These are phyloP conservation scores for Tagetes patula DNA, from an alignment of 129 eudicot genomes.

Conservation along the genomic window DNA sequence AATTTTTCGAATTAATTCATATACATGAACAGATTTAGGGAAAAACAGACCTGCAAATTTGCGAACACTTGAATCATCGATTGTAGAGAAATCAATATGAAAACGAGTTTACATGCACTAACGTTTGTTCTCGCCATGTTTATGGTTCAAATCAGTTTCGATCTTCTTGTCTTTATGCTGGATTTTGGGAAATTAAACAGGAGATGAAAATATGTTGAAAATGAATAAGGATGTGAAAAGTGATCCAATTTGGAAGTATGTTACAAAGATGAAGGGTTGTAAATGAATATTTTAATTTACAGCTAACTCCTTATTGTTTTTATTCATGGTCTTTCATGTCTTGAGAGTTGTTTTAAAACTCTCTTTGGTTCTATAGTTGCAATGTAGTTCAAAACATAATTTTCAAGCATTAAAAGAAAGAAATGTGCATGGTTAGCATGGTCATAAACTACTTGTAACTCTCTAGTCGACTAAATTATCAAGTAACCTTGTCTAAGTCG, in stretches of 20 bases:
- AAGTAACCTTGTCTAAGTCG: too few species aligned
- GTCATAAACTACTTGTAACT: too few species aligned
- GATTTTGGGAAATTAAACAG: slow-evolving; percentile 30
- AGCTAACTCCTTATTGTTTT: not conserved
- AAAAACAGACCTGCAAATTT: slow-evolving; percentile 29
- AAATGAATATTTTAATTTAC: slow-evolving; percentile 1
- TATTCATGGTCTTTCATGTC: not conserved
- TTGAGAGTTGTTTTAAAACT: not conserved
- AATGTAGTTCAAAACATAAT: too few species aligned
- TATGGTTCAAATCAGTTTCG: slow-evolving; percentile 15
- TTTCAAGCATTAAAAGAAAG: too few species aligned
- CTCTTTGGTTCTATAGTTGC: not conserved
- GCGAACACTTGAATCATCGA: slow-evolving; percentile 23
- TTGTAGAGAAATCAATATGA: slow-evolving; percentile 29
- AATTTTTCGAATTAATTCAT: slow-evolving; percentile 10
- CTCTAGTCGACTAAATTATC: too few species aligned
- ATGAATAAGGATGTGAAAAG: not conserved
- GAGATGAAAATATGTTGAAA: slow-evolving; percentile 10
- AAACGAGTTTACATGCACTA: slow-evolving; percentile 32
- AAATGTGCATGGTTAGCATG: too few species aligned
- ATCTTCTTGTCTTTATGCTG: slow-evolving; percentile 10
- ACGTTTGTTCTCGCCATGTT: slow-evolving; percentile 22
- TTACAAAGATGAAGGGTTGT: slow-evolving; percentile 17
- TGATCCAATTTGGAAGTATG: not conserved
- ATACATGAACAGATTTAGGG: slow-evolving; percentile 13